These are phyloP conservation scores for Epicoccum sorghinum DNA, from an alignment of 2,329 filamentous ascomycete genomes.

Conservation along the genomic window DNA sequence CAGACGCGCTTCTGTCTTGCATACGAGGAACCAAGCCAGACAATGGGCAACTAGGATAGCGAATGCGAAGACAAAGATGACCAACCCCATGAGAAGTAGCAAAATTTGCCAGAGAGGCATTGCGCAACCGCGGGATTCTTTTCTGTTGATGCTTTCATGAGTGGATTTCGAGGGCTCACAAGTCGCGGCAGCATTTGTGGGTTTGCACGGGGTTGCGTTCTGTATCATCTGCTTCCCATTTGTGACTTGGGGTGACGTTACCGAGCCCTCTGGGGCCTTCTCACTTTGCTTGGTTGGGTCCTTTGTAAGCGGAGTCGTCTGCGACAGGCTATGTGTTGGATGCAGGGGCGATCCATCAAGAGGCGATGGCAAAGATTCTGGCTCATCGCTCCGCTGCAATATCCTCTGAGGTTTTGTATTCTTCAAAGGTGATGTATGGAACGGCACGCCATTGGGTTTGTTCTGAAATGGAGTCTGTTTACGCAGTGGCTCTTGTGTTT, in stretches of 20 bases:
- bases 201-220: no score
- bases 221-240: neutral
- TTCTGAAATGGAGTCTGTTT: neutral
- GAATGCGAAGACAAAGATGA: slow-evolving; percentile 27
- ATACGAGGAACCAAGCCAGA: slow-evolving; percentile 37
- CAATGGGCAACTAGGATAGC: slow-evolving; percentile 34
- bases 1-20: slow-evolving; percentile 36
- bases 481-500: neutral
- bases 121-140: neutral
- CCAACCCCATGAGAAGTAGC: slow-evolving; percentile 12
- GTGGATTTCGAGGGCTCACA: neutral
- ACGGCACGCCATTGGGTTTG: neutral
- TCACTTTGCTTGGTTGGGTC: neutral
- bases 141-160: neutral
- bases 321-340: neutral
- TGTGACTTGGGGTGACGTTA: neutral
- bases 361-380: slow-evolving; percentile 1
- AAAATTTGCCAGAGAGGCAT: neutral
- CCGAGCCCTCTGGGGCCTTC: neutral
- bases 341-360: slow-evolving; percentile 8
- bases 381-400: neutral
- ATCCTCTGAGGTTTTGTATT: neutral
- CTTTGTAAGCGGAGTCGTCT: neutral
- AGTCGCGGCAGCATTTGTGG: no score
- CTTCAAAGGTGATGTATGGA: neutral